Evolutionary conservation across 768 basidiomycete species (phyloP), one percentile per base, ranked within the genome.

Genomic region (Lentinula aciculospora): DNA sequence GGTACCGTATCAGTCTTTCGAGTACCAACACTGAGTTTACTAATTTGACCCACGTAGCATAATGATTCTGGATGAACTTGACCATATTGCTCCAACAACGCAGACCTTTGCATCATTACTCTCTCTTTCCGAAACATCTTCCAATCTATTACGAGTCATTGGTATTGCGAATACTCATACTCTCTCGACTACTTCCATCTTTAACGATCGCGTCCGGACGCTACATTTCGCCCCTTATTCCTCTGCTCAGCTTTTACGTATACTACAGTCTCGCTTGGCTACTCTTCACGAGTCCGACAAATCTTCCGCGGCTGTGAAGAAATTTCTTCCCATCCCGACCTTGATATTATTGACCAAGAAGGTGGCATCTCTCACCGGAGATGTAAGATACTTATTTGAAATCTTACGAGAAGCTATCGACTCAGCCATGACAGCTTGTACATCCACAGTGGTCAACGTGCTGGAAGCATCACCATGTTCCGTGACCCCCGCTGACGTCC

Each of bases 91-190:
- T 15, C 76, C 84, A 3, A 83, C 81, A 9, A 62, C 80, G 1
- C 82, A 83, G 62, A 71, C 81, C 8, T 74, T 93, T 46, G 67
- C 79, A 2, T 71, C 83, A 10, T 71, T 95, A 46, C 91, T 94
- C 69, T 76, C 83, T 4, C 75, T 93, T n/a, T 80, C 86, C 9
- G 77, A 81, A 51, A 69, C 77, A 3, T 72, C 82, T 51, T 67
- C 80, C 1, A 69, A 79, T 9, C 72, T 71, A 36, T 68, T 94
- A 57, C 83, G 90, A 48, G 68, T 93, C 39, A 85, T 94, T 63
- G 91, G 88, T 36, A 93, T 95, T 66, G 91, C 92, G 39, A 95
- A 95, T 65, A 91, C 89, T 2, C 92, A 94, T 64, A 92, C 91
- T 4, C 81, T 95, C 25, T 85, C 88, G 1, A 79, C 84, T 2